Conservation (phyloP, 176 grass and related monocot species). For the Carex pumila region DNA sequence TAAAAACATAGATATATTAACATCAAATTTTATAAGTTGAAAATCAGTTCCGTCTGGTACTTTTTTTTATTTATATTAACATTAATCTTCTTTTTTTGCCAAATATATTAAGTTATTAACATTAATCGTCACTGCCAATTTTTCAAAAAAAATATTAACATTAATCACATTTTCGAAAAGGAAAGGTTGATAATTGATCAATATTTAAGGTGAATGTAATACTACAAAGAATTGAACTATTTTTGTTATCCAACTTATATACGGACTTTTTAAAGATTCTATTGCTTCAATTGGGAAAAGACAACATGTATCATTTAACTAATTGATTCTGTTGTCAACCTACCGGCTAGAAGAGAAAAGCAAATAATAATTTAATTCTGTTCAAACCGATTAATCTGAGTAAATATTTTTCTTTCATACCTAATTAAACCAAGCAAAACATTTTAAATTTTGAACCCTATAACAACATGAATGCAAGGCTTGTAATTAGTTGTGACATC, state of each 20-base stretch:
- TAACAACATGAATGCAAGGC: neutral
- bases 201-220: neutral
- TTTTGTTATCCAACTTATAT: neutral
- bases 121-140: too few relatives aligned
- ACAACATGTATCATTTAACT: neutral
- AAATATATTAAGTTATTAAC: too few relatives aligned
- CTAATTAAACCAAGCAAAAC: neutral
- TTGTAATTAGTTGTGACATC: slow-evolving; percentile 12
- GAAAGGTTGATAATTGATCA: neutral
- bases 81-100: too few relatives aligned
- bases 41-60: neutral
- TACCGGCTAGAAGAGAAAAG: neutral
- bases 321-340: neutral
- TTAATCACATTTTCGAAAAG: neutral
- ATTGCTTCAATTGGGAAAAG: neutral
- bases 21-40: neutral
- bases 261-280: neutral
- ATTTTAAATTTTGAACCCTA: neutral
- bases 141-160: neutral
- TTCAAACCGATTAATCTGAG: neutral
- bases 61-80: neutral
- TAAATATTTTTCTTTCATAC: neutral
- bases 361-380: neutral
- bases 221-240: neutral
- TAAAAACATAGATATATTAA: neutral